These are phyloP conservation scores for Saccharomyces hybrid DNA, from an alignment of 1,139 yeast species.

Conservation along the genomic window DNA sequence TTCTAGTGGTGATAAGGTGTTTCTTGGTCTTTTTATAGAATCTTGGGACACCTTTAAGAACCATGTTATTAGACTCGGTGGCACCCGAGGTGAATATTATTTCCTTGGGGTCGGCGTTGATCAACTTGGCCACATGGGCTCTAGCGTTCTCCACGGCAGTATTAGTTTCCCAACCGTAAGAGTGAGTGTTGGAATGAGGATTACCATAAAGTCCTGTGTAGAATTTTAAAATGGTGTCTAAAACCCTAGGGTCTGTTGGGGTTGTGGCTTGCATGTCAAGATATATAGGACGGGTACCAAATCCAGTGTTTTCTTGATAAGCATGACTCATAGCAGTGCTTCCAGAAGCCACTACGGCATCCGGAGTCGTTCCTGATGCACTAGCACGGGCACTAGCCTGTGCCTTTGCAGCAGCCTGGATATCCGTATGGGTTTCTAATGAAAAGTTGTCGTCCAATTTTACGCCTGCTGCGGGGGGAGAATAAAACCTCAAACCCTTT, in stretches of 20 bases:
- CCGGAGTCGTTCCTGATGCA: slow-evolving; percentile 9
- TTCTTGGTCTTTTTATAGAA: slow-evolving; percentile 83
- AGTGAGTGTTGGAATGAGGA: slow-evolving; percentile 94
- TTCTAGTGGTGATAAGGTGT: slow-evolving; percentile 91
- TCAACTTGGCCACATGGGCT: slow-evolving; percentile 67
- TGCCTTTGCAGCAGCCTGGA: slow-evolving; percentile 28
- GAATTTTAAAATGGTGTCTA: slow-evolving; percentile 87
- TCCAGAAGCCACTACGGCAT: slow-evolving; percentile 24
- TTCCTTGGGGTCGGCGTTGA: slow-evolving; percentile 93
- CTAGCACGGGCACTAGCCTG: slow-evolving; percentile 25
- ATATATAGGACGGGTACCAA: slow-evolving; percentile 79
- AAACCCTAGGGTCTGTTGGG: slow-evolving; percentile 93
- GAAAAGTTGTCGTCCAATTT: slow-evolving; percentile 22
- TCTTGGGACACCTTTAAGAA: slow-evolving; percentile 88
- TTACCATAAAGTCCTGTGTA: slow-evolving; percentile 93
- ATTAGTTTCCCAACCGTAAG: slow-evolving; percentile 99
- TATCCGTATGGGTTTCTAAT: slow-evolving; percentile 30
- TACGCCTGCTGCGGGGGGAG: slow-evolving; percentile 20
- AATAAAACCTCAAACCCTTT: slow-evolving; percentile 10
- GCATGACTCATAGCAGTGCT: slow-evolving; percentile 33
- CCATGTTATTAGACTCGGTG: slow-evolving; percentile 93
- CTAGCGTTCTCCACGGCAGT: slow-evolving; percentile 85
- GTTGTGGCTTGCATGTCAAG: slow-evolving; percentile 97
- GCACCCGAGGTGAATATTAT: slow-evolving; percentile 97
- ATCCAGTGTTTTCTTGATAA: slow-evolving; percentile 33